Percentiles rank a stretch among this genome's conserved stretches.
These are phyloP conservation scores for Colletotrichum cordylinicola DNA, from an alignment of 2,329 filamentous ascomycete genomes.

Conservation along the genomic window DNA sequence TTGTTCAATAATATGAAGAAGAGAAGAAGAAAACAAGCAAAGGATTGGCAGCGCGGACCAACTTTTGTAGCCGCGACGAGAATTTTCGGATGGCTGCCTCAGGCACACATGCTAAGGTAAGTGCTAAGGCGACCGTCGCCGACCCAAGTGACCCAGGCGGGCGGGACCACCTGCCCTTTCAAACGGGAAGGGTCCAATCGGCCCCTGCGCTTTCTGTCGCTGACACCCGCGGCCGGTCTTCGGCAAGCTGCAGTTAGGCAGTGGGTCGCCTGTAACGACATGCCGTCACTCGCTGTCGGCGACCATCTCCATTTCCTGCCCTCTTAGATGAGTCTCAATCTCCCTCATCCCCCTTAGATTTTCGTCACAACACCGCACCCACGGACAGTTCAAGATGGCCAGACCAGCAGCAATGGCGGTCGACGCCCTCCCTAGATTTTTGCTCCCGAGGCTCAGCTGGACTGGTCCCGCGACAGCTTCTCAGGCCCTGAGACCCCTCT, in stretches of 20 bases:
- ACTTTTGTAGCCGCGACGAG: conserved; percentile 14
- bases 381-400: conserved; percentile 28
- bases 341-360: not conserved
- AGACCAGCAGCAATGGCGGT: conserved; percentile 31
- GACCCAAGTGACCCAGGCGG: not conserved
- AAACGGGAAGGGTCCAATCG: not conserved
- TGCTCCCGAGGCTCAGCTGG: conserved; percentile 64
- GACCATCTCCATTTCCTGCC: not conserved
- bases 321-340: not conserved
- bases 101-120: not conserved
- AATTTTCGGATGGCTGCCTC: not conserved
- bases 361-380: not conserved
- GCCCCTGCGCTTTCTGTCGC: not conserved
- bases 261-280: conserved; percentile 20
- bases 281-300: conserved; percentile 7
- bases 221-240: conserved; percentile 12
- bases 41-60: not conserved
- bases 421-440: conserved; percentile 55
- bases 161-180: not conserved
- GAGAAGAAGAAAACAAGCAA: conserved; percentile 30
- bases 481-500: conserved; percentile 29
- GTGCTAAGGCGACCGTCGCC: not conserved
- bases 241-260: not conserved
- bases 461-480: conserved; percentile 34
- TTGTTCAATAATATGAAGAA: conserved; percentile 46